These are phyloP conservation scores for Myxozyma vanderwaltii DNA, from an alignment of 805 yeast species.

Conservation along the genomic window DNA sequence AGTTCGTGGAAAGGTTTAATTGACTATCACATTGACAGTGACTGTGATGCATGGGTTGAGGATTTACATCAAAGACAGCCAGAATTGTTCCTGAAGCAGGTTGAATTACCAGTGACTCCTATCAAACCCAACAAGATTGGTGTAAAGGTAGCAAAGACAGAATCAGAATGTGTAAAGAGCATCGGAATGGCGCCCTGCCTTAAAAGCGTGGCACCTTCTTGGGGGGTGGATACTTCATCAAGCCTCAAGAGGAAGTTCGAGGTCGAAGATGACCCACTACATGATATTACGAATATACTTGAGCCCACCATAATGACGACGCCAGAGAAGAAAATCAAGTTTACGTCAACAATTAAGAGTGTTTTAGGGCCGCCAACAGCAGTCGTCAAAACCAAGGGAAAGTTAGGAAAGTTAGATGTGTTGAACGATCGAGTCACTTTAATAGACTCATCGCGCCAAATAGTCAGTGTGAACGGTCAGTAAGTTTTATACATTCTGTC, in stretches of 20 bases:
- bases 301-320: slow-evolving; percentile 1
- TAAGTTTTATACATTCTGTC: neutral
- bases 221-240: neutral
- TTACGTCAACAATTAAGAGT: neutral
- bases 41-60: slow-evolving; percentile 80
- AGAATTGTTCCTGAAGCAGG: slow-evolving; percentile 50
- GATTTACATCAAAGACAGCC: slow-evolving; percentile 58
- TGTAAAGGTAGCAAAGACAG: neutral
- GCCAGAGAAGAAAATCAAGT: neutral
- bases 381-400: neutral
- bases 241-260: neutral
- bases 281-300: slow-evolving; percentile 3
- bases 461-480: neutral
- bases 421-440: neutral
- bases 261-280: neutral
- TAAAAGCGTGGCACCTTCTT: neutral
- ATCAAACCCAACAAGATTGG: neutral
- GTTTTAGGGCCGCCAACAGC: neutral
- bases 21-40: slow-evolving; percentile 77
- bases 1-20: slow-evolving; percentile 69
- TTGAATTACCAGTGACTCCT: slow-evolving; percentile 10
- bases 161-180: neutral
- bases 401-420: slow-evolving; percentile 1
- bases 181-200: neutral
- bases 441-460: neutral